These are phyloP conservation scores for Symbiodinium natans DNA, from an alignment of 73 alveolate genomes.

Conservation along the genomic window DNA sequence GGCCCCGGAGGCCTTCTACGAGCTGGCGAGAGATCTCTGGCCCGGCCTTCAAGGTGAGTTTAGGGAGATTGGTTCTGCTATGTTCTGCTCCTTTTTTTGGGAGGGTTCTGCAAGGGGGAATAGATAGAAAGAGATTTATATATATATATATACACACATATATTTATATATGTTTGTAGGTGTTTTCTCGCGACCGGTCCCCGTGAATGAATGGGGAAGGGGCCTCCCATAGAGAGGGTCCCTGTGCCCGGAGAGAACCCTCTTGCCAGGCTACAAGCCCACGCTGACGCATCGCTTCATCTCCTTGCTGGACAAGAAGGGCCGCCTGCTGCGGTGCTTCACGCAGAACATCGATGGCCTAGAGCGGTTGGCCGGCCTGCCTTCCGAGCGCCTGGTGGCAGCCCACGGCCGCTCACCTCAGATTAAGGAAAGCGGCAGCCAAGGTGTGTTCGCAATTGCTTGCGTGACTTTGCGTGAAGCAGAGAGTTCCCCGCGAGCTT, in stretches of 20 bases:
- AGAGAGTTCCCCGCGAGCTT: not conserved
- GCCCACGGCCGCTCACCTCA: conserved; percentile 96
- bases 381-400: conserved; percentile 95
- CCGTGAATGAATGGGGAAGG: too few relatives aligned
- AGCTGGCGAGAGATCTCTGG: conserved; percentile 76
- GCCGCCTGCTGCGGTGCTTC: conserved; percentile 90
- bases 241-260: too few relatives aligned
- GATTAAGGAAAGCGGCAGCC: conserved; percentile 30
- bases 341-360: conserved; percentile 97
- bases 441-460: too few relatives aligned
- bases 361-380: conserved; percentile 96
- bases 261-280: conserved; percentile 40
- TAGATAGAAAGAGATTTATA: too few relatives aligned
- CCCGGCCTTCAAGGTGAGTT: conserved; percentile 9
- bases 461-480: not conserved
- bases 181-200: too few relatives aligned
- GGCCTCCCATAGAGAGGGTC: too few relatives aligned
- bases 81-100: too few relatives aligned
- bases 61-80: too few relatives aligned
- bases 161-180: too few relatives aligned
- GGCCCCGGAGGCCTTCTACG: conserved; percentile 96
- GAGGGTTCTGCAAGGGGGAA: too few relatives aligned
- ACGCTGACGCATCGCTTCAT: conserved; percentile 95
- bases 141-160: too few relatives aligned
- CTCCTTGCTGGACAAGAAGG: conserved; percentile 68